Conservation (phyloP, 495 filamentous ascomycete species). For the Aspergillus cavernicola region DNA sequence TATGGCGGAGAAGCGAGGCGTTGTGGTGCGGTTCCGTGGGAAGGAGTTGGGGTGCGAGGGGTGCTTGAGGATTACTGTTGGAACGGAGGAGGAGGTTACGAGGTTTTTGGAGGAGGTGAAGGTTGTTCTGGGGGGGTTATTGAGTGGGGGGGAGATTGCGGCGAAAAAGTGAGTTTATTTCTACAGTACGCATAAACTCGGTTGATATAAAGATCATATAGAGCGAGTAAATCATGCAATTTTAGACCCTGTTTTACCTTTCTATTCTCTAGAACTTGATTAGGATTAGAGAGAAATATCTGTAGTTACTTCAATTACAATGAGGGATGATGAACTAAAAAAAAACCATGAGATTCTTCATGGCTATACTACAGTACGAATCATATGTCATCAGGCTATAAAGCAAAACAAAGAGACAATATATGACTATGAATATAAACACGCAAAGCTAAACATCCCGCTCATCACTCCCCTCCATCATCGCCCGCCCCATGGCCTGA, state of each 20-base stretch:
- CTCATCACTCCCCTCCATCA: background rate
- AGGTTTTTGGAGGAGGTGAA: conserved; percentile 67
- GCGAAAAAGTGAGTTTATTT: conserved; percentile 16
- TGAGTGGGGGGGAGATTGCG: conserved; percentile 23
- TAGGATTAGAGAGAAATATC: no score
- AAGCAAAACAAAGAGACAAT: no score
- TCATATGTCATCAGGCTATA: no score
- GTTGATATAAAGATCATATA: background rate
- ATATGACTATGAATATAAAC: no score
- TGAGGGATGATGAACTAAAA: no score
- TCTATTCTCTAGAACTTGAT: no score
- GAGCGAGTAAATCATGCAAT: background rate
- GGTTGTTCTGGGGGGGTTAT: conserved; percentile 52
- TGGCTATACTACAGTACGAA: no score
- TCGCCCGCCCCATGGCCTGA: background rate
- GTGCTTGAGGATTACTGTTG: conserved; percentile 87
- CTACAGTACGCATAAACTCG: background rate
- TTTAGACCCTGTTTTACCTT: no score
- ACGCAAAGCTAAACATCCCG: background rate
- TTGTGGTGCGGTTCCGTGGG: conserved; percentile 90
- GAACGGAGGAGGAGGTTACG: conserved; percentile 80
- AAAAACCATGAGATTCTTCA: no score
- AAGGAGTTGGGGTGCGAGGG: conserved; percentile 87
- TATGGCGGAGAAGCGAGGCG: conserved; percentile 81
- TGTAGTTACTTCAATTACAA: no score